phyloP scores from a whole-genome alignment of 2,329 filamentous ascomycete genomes.

The Beauveria pseudobassiana region DNA sequence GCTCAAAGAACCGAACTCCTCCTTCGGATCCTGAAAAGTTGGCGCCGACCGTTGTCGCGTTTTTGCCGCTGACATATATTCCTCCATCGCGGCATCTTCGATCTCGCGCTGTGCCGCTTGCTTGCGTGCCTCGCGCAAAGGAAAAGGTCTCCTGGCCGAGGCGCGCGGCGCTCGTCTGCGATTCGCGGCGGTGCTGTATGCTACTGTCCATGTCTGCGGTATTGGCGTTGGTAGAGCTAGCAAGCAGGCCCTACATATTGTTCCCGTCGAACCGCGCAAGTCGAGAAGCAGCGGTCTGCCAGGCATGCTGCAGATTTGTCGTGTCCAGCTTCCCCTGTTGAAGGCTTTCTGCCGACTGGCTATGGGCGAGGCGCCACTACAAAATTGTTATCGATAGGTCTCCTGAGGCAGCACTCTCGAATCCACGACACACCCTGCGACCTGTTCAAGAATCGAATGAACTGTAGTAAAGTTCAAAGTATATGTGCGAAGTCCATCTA shows the following conservation, averaged over 20 bases:
- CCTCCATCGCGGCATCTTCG: not conserved
- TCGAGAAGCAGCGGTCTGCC: constrained; percentile 28
- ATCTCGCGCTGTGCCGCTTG: not conserved
- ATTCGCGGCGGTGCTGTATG: constrained; percentile 26
- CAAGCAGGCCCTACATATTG: constrained; percentile 32
- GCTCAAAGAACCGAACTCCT: constrained; percentile 41
- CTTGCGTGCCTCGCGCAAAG: not conserved
- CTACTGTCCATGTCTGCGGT: constrained; percentile 21
- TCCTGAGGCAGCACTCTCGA: not conserved
- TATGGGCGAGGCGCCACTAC: not conserved
- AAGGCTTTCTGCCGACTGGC: not conserved
- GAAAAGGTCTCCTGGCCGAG: constrained; percentile 1
- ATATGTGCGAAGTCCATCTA: not conserved
- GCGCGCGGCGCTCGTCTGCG: constrained; percentile 16
- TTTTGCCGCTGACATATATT: not conserved
- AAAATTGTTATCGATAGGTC: constrained; percentile 8
- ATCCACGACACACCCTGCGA: constrained; percentile 11
- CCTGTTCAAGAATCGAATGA: not conserved
- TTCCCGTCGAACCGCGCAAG: constrained; percentile 26
- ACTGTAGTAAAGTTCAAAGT: not conserved
- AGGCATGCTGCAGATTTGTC: constrained; percentile 7
- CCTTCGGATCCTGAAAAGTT: constrained; percentile 14
- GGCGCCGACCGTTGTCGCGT: not conserved
- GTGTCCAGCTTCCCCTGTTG: constrained; percentile 6
- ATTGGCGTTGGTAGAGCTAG: constrained; percentile 22